Evolutionary conservation across 2,329 filamentous ascomycete species (phyloP).

Genomic region (Fusarium fujikuroi): DNA sequence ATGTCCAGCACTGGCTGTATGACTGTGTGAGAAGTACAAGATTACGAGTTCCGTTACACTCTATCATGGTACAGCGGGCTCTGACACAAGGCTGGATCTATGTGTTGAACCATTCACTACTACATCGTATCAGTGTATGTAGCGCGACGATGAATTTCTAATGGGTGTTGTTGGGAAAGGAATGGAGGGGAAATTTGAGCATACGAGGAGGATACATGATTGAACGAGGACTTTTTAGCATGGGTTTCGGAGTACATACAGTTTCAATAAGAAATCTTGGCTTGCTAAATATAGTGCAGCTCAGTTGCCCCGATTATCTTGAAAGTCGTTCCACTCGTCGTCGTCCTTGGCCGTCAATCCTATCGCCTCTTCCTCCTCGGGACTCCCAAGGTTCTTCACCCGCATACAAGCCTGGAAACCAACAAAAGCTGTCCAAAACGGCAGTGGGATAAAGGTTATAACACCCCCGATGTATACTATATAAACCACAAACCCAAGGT

Average conservation of each 20-base stretch:
- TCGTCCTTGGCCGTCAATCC: slow-evolving; percentile 14
- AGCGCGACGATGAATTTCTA: slow-evolving; percentile 12
- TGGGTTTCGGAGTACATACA: slow-evolving; percentile 10
- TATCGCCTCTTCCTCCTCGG: slow-evolving; percentile 18
- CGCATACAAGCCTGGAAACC: slow-evolving; percentile 24
- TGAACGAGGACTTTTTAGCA: slow-evolving; percentile 13
- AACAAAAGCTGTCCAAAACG: slow-evolving; percentile 29
- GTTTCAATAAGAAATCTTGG: slow-evolving; percentile 9
- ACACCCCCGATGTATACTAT: slow-evolving; percentile 1
- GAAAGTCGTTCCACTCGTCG: slow-evolving; percentile 18
- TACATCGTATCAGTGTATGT: slow-evolving; percentile 28
- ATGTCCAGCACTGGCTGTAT: slow-evolving; percentile 8
- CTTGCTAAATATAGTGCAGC: not conserved
- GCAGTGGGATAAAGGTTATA: slow-evolving; percentile 2
- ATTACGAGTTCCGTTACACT: slow-evolving; percentile 7
- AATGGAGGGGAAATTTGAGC: not conserved
- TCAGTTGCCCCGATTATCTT: slow-evolving; percentile 19
- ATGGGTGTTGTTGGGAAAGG: not conserved
- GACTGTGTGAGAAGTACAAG: slow-evolving; percentile 7
- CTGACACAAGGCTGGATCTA: slow-evolving; percentile 22
- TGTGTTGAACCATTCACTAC: slow-evolving; percentile 7
- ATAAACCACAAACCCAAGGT: not conserved
- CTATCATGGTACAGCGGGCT: slow-evolving; percentile 10
- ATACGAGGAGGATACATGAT: slow-evolving; percentile 8
- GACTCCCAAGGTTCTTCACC: slow-evolving; percentile 15